Evolutionary conservation across 768 basidiomycete species (phyloP).

Genomic region (Kwoniella pini): DNA sequence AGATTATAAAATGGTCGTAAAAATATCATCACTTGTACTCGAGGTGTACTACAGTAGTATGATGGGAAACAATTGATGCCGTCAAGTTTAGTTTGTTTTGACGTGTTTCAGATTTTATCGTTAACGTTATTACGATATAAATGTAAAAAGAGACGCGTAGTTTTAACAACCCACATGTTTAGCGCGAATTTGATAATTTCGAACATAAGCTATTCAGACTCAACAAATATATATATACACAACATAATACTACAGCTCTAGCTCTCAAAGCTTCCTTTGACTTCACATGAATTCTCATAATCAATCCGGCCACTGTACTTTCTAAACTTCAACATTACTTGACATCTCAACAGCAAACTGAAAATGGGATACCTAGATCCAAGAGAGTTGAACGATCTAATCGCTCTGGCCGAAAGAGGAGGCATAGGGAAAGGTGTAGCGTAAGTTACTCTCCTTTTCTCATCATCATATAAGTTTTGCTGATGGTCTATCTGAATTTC

Average conservation of each 20-base stretch:
- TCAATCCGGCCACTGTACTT: background rate
- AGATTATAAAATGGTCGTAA: too few relatives aligned
- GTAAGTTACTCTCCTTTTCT: conserved; percentile 25
- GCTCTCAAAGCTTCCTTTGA: background rate
- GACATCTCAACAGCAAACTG: background rate
- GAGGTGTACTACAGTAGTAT: background rate
- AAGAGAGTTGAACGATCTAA: conserved; percentile 39
- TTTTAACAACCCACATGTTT: background rate
- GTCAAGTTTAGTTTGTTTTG: too few relatives aligned
- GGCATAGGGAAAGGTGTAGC: conserved; percentile 45
- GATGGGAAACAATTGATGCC: background rate
- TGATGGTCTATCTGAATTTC: background rate
- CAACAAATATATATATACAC: background rate
- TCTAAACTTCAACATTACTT: background rate
- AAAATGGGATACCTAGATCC: conserved; percentile 37
- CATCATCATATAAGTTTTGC: background rate
- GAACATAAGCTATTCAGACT: background rate
- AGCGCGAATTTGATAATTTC: background rate
- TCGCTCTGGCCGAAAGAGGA: conserved; percentile 37
- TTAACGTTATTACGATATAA: background rate
- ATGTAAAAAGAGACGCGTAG: background rate
- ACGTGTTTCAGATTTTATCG: background rate
- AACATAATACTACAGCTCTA: too few relatives aligned
- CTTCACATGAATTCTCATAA: background rate
- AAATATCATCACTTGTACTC: too few relatives aligned